A percentile compares a stretch with the other conserved stretches of the same genome.
These are phyloP conservation scores for Rhizophagus sp. DNA, from an alignment of 192 early-diverging fungal genomes.

Conservation along the genomic window DNA sequence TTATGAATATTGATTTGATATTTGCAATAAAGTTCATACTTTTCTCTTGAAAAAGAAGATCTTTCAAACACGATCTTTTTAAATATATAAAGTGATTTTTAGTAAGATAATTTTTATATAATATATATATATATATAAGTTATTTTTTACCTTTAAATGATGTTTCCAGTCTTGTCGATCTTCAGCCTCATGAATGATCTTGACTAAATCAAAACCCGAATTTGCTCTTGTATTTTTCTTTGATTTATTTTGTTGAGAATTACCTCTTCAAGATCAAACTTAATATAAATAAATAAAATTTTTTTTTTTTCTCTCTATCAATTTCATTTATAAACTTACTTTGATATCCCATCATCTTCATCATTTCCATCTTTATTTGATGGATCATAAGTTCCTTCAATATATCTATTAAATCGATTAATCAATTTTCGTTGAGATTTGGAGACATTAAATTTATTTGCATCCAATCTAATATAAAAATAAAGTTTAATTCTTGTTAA, in stretches of 20 bases:
- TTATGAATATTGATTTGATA: conserved; percentile 86
- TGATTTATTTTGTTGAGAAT: neutral
- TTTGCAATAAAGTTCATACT: conserved; percentile 72
- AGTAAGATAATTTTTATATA: neutral
- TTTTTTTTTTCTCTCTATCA: neutral
- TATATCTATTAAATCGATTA: conserved; percentile 60
- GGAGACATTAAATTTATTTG: conserved; percentile 50
- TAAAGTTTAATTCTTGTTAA: neutral
- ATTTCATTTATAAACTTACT: conserved; percentile 14
- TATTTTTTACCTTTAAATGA: conserved; percentile 31
- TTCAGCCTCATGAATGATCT: conserved; percentile 35
- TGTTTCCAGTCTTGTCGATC: conserved; percentile 39
- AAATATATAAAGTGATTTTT: conserved; percentile 23
- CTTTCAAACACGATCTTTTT: conserved; percentile 55
- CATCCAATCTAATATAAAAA: conserved; percentile 48
- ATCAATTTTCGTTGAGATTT: conserved; percentile 71
- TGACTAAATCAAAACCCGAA: conserved; percentile 25
- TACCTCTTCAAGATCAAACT: neutral
- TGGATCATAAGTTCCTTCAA: conserved; percentile 41
- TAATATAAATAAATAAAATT: neutral
- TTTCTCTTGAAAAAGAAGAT: conserved; percentile 70
- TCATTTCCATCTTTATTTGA: neutral
- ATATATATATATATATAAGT: too few relatives aligned
- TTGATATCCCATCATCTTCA: neutral
- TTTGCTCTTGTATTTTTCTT: conserved; percentile 42